phyloP scores from a whole-genome alignment of 192 early-diverging fungal genomes.

The Kickxella alabastrina region DNA sequence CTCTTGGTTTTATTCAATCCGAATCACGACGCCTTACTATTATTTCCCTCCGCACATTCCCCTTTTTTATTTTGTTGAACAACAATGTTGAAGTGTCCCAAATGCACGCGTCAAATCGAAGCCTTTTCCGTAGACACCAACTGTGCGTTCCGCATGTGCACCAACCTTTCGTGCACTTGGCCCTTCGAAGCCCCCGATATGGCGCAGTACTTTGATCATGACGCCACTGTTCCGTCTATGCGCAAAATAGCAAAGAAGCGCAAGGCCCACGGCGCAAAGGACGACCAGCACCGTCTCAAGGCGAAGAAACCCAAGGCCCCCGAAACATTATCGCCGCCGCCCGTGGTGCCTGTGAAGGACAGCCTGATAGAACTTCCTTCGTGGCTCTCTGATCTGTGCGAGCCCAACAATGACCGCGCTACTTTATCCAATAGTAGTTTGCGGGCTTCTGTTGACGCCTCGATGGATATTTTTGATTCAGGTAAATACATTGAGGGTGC shows the following conservation, averaged over 20 bases:
- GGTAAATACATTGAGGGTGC: too few species aligned
- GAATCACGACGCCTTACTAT: too few species aligned
- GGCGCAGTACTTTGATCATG: conserved; percentile 34
- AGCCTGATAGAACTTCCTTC: neutral
- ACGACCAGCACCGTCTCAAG: conserved; percentile 17
- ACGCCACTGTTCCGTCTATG: conserved; percentile 34
- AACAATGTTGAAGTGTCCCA: conserved; percentile 20
- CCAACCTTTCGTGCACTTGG: conserved; percentile 39
- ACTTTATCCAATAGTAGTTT: conserved; percentile 4
- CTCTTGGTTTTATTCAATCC: neutral
- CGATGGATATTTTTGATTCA: neutral
- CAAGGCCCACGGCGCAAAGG: conserved; percentile 15
- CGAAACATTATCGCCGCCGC: neutral
- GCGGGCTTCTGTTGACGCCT: neutral
- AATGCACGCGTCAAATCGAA: conserved; percentile 25
- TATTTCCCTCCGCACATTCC: too few species aligned
- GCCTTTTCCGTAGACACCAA: conserved; percentile 43
- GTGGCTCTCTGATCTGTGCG: conserved; percentile 9
- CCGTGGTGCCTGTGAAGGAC: neutral
- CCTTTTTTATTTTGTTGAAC: neutral
- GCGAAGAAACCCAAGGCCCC: neutral
- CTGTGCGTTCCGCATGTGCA: conserved; percentile 42
- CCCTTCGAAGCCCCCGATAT: conserved; percentile 33
- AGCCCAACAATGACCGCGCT: conserved; percentile 4
- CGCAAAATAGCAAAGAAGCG: conserved; percentile 40